Conservation (phyloP, 2,329 filamentous ascomycete genomes). For the Botryotinia narcissicola region DNA sequence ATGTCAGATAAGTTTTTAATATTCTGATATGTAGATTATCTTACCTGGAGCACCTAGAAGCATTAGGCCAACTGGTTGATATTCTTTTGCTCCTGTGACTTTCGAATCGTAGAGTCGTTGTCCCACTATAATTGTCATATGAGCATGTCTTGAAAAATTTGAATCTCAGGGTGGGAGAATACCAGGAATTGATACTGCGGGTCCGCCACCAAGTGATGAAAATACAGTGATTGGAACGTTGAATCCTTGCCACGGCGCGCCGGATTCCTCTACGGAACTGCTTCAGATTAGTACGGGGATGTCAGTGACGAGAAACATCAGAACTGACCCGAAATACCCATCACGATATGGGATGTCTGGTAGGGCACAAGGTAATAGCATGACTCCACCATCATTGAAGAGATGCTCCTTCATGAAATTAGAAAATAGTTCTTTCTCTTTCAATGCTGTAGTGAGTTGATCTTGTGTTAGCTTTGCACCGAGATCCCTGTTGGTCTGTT, state of each 20-base stretch:
- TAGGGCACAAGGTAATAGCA: slow-evolving; percentile 25
- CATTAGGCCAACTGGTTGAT: slow-evolving; percentile 28
- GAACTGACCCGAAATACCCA: slow-evolving; percentile 13
- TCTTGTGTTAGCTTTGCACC: slow-evolving; percentile 21
- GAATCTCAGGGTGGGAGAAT: neutral
- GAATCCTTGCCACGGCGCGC: slow-evolving; percentile 29
- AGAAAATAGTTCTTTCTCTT: slow-evolving; percentile 21
- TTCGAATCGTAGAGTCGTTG: slow-evolving; percentile 25
- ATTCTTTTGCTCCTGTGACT: slow-evolving; percentile 16
- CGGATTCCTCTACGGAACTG: slow-evolving; percentile 19
- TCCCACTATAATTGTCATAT: slow-evolving; percentile 21
- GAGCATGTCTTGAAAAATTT: neutral
- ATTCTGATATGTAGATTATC: neutral
- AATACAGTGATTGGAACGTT: slow-evolving; percentile 25
- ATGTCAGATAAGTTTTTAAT: neutral
- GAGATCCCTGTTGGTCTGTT: slow-evolving; percentile 20
- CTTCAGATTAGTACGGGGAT: neutral
- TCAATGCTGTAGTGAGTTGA: slow-evolving; percentile 18
- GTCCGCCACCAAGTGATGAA: slow-evolving; percentile 27
- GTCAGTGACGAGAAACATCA: rapidly evolving
- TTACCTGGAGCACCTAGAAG: slow-evolving; percentile 26
- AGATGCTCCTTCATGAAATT: slow-evolving; percentile 23
- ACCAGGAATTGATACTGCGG: slow-evolving; percentile 29
- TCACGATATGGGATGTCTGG: slow-evolving; percentile 22
- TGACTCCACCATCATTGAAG: slow-evolving; percentile 23